These are phyloP conservation scores for Miamiensis avidus DNA, from an alignment of 169 alveolate species.

Conservation along the genomic window DNA sequence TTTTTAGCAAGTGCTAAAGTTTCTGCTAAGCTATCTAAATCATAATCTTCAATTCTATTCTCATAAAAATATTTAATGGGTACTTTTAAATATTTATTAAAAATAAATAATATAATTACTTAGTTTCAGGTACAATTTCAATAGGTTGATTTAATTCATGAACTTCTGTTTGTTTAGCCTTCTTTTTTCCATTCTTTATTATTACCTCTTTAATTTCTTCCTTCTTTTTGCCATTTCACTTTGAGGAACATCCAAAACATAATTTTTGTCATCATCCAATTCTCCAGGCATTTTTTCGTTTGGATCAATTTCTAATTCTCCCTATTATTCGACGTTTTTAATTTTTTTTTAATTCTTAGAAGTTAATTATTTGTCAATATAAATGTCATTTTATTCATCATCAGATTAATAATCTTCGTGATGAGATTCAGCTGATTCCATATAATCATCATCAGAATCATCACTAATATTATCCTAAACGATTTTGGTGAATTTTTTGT, in stretches of 20 bases:
- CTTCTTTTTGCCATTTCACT: conserved; percentile 54
- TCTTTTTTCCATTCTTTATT: conserved; percentile 28
- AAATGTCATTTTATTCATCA: conserved; percentile 5
- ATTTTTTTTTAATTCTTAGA: not conserved
- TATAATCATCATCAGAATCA: conserved; percentile 7
- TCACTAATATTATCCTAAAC: not conserved
- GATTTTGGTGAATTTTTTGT: not conserved
- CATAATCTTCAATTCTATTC: conserved; percentile 48
- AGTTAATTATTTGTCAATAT: not conserved
- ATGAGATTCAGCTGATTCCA: conserved; percentile 4
- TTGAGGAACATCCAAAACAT: conserved; percentile 33
- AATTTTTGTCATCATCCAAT: conserved; percentile 32
- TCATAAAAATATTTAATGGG: conserved; percentile 35
- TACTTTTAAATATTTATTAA: not conserved
- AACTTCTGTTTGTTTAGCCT: conserved; percentile 30
- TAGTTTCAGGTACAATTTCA: conserved; percentile 49
- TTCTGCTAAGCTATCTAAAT: conserved; percentile 85
- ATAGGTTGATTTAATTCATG: conserved; percentile 12
- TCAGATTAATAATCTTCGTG: not conserved
- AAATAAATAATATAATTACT: not conserved
- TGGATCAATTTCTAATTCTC: conserved; percentile 19
- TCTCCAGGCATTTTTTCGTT: conserved; percentile 33
- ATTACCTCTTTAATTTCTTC: conserved; percentile 43
- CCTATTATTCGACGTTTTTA: not conserved
- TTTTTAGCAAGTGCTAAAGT: conserved; percentile 84